phyloP scores from a whole-genome alignment of 73 alveolate genomes.

The Stentor coeruleus region DNA sequence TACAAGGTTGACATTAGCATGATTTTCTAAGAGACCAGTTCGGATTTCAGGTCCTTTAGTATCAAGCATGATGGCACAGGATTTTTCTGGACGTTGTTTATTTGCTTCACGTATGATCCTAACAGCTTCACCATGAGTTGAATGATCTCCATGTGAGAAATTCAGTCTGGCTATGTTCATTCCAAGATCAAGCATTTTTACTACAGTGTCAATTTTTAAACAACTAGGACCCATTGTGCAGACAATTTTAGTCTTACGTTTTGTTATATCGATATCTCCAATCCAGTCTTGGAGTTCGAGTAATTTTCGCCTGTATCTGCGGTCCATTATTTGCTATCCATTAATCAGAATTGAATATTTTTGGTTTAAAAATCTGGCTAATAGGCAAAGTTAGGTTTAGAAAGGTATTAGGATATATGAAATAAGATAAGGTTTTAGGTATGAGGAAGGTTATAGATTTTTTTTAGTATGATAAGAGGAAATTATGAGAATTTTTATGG shows the following conservation, averaged over 20 bases:
- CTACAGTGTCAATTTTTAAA: slow-evolving; percentile 48
- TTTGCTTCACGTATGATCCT: slow-evolving; percentile 42
- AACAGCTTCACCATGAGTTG: slow-evolving; percentile 47
- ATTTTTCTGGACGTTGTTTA: slow-evolving; percentile 41
- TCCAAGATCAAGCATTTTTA: slow-evolving; percentile 31
- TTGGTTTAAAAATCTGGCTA: too few relatives aligned
- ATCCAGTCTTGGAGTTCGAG: slow-evolving; percentile 70
- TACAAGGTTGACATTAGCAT: slow-evolving; percentile 44
- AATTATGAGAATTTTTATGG: too few relatives aligned
- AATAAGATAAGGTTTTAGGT: too few relatives aligned
- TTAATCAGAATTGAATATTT: too few relatives aligned
- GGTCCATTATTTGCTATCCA: slow-evolving; percentile 90
- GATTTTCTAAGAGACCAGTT: slow-evolving; percentile 58
- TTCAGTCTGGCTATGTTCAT: slow-evolving; percentile 52
- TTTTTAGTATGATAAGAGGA: too few relatives aligned
- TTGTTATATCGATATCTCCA: slow-evolving; percentile 47
- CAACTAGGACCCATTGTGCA: slow-evolving; percentile 41
- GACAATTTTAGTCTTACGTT: slow-evolving; percentile 50
- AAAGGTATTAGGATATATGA: too few relatives aligned
- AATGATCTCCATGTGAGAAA: slow-evolving; percentile 93
- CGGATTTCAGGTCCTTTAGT: slow-evolving; percentile 92
- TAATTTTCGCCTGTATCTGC: slow-evolving; percentile 54
- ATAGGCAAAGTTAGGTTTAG: too few relatives aligned
- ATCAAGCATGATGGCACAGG: slow-evolving; percentile 72
- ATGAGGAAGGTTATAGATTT: too few relatives aligned